These are phyloP conservation scores for Sphaerulina vaccinii DNA, from an alignment of 2,329 filamentous ascomycete genomes.

Conservation along the genomic window DNA sequence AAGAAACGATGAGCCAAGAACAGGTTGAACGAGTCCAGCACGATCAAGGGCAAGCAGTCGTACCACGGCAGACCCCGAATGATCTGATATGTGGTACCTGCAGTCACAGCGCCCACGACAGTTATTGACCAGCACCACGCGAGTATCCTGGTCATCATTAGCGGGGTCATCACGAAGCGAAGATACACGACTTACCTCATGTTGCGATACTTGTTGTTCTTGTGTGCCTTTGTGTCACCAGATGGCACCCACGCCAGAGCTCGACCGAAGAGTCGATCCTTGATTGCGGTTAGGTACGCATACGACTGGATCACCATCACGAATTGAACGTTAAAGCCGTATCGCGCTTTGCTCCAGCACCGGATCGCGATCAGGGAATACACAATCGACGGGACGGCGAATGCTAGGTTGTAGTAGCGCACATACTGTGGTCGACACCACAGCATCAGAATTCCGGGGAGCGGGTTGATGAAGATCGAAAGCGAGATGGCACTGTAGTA, in stretches of 20 bases:
- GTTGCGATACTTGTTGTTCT: conserved; percentile 46
- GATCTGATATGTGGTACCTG: conserved; percentile 40
- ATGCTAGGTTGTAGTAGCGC: conserved; percentile 48
- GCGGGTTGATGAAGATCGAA: conserved; percentile 43
- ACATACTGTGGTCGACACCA: conserved; percentile 44
- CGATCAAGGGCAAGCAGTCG: conserved; percentile 41
- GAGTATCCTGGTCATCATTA: conserved; percentile 29
- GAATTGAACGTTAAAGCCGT: conserved; percentile 47
- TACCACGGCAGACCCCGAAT: conserved; percentile 42
- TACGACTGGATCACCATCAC: conserved; percentile 45
- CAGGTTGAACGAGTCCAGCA: conserved; percentile 43
- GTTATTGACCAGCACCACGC: conserved; percentile 41
- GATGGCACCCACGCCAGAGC: conserved; percentile 44
- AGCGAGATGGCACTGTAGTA: conserved; percentile 45
- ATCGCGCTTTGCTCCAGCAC: conserved; percentile 43
- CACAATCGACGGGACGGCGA: conserved; percentile 43
- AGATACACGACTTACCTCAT: conserved; percentile 35
- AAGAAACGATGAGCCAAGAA: conserved; percentile 45
- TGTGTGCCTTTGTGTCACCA: conserved; percentile 43
- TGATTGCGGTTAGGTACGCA: conserved; percentile 46
- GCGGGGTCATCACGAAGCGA: not conserved
- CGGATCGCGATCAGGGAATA: conserved; percentile 44
- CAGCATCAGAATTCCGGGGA: conserved; percentile 44
- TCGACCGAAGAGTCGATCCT: conserved; percentile 43
- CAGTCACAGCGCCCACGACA: conserved; percentile 38